Evolutionary conservation across 1,284 basidiomycete genomes (phyloP).

Genomic region (Sporisorium scitamineum): DNA sequence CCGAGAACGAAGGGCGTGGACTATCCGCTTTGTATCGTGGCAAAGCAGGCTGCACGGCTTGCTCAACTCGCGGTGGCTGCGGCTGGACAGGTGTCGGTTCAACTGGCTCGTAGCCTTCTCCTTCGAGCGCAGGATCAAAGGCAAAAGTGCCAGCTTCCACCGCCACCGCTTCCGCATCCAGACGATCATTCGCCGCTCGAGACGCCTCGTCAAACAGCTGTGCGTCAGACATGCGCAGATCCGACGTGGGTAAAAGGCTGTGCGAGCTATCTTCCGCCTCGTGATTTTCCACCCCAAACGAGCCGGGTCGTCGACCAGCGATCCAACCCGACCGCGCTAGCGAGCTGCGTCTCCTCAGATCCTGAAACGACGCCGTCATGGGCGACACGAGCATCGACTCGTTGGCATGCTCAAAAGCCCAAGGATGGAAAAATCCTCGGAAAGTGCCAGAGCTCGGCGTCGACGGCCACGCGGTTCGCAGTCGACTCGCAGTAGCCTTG

Average conservation of each 20-base stretch:
- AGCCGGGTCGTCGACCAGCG: slow-evolving; percentile 14
- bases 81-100: too few relatives aligned
- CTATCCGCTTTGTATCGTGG: slow-evolving; percentile 9
- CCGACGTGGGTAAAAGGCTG: background rate
- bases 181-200: slow-evolving; percentile 17
- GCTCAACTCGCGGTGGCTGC: background rate
- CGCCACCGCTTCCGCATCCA: slow-evolving; percentile 1
- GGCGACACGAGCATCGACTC: slow-evolving; percentile 49
- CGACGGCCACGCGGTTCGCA: slow-evolving; percentile 29
- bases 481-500: slow-evolving; percentile 10
- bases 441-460: slow-evolving; percentile 38
- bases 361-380: slow-evolving; percentile 30
- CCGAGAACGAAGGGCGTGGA: slow-evolving; percentile 41
- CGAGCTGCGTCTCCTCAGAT: slow-evolving; percentile 35
- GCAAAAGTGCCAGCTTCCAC: slow-evolving; percentile 11
- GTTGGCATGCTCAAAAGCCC: slow-evolving; percentile 31
- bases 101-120: slow-evolving; percentile 19
- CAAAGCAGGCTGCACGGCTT: background rate
- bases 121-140: slow-evolving; percentile 33
- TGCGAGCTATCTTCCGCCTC: background rate
- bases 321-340: slow-evolving; percentile 11
- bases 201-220: slow-evolving; percentile 31
- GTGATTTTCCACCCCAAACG: slow-evolving; percentile 18
- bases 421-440: slow-evolving; percentile 47
- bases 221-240: slow-evolving; percentile 7